A percentile compares a stretch with the other conserved stretches of the same genome.
phyloP scores from a whole-genome alignment of 805 yeast genomes.

The Pichia occidentalis region DNA sequence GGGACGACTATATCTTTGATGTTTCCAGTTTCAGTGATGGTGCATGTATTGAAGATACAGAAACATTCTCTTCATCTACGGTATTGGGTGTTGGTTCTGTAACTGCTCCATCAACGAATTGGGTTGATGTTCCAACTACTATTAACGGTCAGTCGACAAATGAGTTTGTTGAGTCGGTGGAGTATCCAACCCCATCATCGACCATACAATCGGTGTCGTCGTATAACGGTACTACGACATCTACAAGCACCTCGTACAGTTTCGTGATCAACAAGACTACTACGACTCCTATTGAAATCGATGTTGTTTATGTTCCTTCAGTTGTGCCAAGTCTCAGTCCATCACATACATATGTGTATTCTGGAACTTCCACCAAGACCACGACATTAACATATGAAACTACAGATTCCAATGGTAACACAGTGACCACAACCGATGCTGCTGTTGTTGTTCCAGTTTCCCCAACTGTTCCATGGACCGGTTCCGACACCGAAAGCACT shows the following conservation, averaged over 20 bases:
- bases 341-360: neutral
- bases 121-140: neutral
- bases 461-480: neutral
- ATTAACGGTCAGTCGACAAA: neutral
- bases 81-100: neutral
- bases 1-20: neutral
- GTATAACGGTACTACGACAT: neutral
- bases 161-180: constrained; percentile 1
- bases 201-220: neutral
- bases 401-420: constrained; percentile 1
- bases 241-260: neutral
- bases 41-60: neutral
- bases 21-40: neutral
- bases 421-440: neutral
- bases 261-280: neutral
- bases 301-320: too few species aligned
- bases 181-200: neutral
- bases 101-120: neutral
- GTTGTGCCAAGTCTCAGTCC: neutral
- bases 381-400: neutral
- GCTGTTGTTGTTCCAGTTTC: constrained; percentile 1
- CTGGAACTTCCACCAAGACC: neutral
- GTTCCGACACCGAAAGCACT: neutral
- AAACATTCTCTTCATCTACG: neutral
- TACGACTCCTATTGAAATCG: constrained; percentile 1